A percentile compares a stretch with the other conserved stretches of the same genome.
These are phyloP conservation scores for Schizochytrium sp. DNA, from an alignment of 108 stramenopile species.

Conservation along the genomic window DNA sequence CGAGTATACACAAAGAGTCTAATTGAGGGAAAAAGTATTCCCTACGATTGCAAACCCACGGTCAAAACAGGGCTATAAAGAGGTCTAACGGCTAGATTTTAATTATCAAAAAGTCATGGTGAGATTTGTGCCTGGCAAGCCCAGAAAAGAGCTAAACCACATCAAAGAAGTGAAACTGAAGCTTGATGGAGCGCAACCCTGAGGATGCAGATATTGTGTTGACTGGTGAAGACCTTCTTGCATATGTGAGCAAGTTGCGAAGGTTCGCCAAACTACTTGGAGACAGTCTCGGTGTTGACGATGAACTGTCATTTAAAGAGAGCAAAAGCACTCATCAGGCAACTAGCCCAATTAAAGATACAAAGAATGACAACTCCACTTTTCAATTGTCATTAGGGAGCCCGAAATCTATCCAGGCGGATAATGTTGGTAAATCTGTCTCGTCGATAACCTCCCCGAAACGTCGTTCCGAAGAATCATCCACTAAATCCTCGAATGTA, in stretches of 20 bases:
- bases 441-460: too few species aligned
- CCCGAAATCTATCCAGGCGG: too few species aligned
- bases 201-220: conserved; percentile 36
- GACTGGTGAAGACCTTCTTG: conserved; percentile 29
- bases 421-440: too few species aligned
- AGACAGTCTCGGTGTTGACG: not conserved
- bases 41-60: not conserved
- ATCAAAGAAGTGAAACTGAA: not conserved
- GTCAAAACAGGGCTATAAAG: not conserved
- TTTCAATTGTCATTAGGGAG: not conserved
- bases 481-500: too few species aligned
- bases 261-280: not conserved
- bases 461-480: too few species aligned
- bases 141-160: too few species aligned
- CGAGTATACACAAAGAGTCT: too few species aligned
- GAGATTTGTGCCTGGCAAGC: too few species aligned
- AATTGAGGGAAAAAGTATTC: too few species aligned
- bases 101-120: too few species aligned
- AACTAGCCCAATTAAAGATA: not conserved
- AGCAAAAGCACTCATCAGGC: not conserved
- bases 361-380: not conserved
- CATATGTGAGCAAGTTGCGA: not conserved
- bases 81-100: not conserved
- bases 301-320: not conserved
- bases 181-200: not conserved